These are phyloP conservation scores for Paramecium pentaurelia DNA, from an alignment of 73 alveolate species.

Conservation along the genomic window DNA sequence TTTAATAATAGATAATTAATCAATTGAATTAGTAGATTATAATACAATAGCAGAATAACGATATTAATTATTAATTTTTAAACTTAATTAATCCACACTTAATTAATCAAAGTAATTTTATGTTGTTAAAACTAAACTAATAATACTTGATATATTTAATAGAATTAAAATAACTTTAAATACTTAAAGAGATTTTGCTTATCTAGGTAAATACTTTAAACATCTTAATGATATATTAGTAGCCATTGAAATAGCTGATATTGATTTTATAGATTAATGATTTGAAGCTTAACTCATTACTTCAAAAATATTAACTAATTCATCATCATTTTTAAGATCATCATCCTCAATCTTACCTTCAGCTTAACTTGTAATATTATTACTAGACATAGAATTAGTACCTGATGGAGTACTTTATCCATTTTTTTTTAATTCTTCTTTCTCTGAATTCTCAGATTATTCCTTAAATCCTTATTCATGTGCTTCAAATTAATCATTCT, in stretches of 20 bases:
- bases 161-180: neutral
- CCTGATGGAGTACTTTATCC: neutral
- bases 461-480: constrained; percentile 9
- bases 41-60: neutral
- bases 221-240: constrained; percentile 22
- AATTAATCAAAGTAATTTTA: neutral
- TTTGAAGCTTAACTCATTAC: constrained; percentile 41
- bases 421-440: neutral
- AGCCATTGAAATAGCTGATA: constrained; percentile 41
- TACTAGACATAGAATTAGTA: constrained; percentile 23
- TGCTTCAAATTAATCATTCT: constrained; percentile 10
- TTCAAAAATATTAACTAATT: constrained; percentile 32
- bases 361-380: constrained; percentile 10
- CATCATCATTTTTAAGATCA: constrained; percentile 26
- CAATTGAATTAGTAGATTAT: neutral
- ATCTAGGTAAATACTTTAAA: constrained; percentile 19
- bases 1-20: neutral
- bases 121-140: neutral
- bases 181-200: neutral
- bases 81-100: neutral
- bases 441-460: neutral
- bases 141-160: constrained; percentile 9
- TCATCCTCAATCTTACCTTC: neutral
- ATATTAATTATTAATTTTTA: neutral
- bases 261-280: constrained; percentile 35